Conservation (phyloP, 371 early-diverging fungal species). For the Mortierella sp. region DNA sequence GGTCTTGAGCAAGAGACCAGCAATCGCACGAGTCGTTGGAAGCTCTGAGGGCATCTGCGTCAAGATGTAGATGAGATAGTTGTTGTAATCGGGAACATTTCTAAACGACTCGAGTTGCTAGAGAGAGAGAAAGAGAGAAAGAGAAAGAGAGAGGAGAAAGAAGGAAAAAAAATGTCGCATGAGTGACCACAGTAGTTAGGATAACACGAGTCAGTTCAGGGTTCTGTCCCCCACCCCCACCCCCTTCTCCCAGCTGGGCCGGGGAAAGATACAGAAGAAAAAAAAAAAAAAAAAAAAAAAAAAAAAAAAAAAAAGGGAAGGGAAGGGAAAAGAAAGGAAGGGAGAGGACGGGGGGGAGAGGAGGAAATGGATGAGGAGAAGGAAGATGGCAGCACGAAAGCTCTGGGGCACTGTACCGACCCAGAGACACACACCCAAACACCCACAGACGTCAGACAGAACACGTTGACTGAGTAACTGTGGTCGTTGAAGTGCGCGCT, state of each 20-base stretch:
- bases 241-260: constrained; percentile 30
- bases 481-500: too few relatives aligned
- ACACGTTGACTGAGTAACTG: too few relatives aligned
- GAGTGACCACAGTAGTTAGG: neutral
- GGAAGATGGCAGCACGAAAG: too few relatives aligned
- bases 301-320: neutral
- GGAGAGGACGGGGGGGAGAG: neutral
- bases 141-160: neutral
- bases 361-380: too few relatives aligned
- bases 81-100: constrained; percentile 88
- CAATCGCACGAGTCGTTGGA: constrained; percentile 78
- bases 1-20: constrained; percentile 92
- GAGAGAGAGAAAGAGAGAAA: constrained; percentile 7
- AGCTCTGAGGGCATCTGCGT: constrained; percentile 76
- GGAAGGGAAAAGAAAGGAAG: neutral
- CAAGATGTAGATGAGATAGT: constrained; percentile 88
- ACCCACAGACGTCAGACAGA: too few relatives aligned
- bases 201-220: neutral
- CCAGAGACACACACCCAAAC: too few relatives aligned
- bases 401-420: too few relatives aligned
- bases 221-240: neutral
- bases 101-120: constrained; percentile 88
- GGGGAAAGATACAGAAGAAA: neutral
- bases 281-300: neutral
- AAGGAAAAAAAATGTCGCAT: neutral